These are phyloP conservation scores for Malassezia globosa DNA, from an alignment of 1,284 basidiomycete species.

Conservation along the genomic window DNA sequence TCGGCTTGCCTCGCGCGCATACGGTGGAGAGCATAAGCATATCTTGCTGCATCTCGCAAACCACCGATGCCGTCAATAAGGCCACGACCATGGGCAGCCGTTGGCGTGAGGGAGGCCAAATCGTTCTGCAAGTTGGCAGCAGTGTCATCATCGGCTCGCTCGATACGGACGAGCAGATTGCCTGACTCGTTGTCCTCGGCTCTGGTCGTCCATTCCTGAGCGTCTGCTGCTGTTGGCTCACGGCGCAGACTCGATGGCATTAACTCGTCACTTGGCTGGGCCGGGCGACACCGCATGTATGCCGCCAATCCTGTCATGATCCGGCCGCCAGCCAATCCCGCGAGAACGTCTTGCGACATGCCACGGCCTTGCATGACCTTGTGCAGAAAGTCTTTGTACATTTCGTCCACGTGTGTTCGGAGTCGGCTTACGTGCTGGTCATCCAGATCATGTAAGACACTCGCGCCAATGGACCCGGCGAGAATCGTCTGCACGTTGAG, in stretches of 20 bases:
- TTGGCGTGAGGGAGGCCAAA: neutral
- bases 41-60: constrained; percentile 46
- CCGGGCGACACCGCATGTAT: constrained; percentile 37
- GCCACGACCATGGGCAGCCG: constrained; percentile 36
- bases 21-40: constrained; percentile 22
- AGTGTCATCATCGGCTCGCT: neutral
- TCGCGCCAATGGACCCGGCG: constrained; percentile 46
- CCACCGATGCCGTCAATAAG: constrained; percentile 49
- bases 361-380: constrained; percentile 48
- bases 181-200: neutral
- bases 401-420: constrained; percentile 46
- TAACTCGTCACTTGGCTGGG: neutral
- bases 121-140: neutral
- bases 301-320: constrained; percentile 49
- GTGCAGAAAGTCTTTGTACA: constrained; percentile 41
- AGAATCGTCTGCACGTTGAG: constrained; percentile 48
- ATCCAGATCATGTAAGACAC: constrained; percentile 43
- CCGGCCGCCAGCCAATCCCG: constrained; percentile 48
- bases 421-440: constrained; percentile 41
- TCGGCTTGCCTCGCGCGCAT: neutral
- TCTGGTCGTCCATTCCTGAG: too few species aligned
- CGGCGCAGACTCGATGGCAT: neutral
- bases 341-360: constrained; percentile 45
- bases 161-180: neutral
- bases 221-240: neutral